Percentiles rank a stretch among this genome's conserved stretches.
Conservation (phyloP, 176 grass and related monocot genomes). For the Guadua angustifolia region DNA sequence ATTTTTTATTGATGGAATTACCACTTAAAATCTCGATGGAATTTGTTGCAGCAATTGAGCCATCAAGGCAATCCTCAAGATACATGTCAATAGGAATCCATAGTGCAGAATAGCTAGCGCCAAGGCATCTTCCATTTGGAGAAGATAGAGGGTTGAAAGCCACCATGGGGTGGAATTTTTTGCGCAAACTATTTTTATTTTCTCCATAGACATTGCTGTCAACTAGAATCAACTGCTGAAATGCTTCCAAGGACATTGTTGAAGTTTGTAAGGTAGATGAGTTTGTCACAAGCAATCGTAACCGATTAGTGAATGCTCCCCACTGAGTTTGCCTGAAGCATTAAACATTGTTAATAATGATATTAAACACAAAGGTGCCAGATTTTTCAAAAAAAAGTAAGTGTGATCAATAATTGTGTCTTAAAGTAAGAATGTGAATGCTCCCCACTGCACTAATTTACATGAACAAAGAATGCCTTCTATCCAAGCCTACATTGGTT, state of each 20-base stretch:
- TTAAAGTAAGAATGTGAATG: conserved; percentile 2
- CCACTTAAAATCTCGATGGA: conserved; percentile 93
- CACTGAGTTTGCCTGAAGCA: conserved; percentile 77
- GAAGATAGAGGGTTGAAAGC: conserved; percentile 54
- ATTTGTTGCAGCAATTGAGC: conserved; percentile 81
- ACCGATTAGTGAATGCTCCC: conserved; percentile 58
- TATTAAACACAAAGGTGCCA: conserved; percentile 15
- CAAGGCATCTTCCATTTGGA: conserved; percentile 59
- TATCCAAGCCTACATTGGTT: conserved; percentile 3
- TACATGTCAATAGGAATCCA: conserved; percentile 97
- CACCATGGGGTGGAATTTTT: conserved; percentile 53
- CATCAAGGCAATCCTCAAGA: conserved; percentile 95
- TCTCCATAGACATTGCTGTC: conserved; percentile 48
- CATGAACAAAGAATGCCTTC: conserved; percentile 27
- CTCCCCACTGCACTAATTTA: conserved; percentile 18
- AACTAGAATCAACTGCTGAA: conserved; percentile 63
- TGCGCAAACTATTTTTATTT: conserved; percentile 52
- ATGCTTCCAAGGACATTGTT: conserved; percentile 54
- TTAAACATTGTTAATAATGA: conserved; percentile 23
- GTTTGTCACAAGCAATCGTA: conserved; percentile 68
- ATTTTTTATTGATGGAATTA: conserved; percentile 53
- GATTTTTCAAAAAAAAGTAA: conserved; percentile 5
- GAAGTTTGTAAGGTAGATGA: conserved; percentile 73
- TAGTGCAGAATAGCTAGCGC: conserved; percentile 64
- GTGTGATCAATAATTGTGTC: background rate